Conservation (phyloP, 768 basidiomycete species). For the Sistotremastrum niveocremeum region DNA sequence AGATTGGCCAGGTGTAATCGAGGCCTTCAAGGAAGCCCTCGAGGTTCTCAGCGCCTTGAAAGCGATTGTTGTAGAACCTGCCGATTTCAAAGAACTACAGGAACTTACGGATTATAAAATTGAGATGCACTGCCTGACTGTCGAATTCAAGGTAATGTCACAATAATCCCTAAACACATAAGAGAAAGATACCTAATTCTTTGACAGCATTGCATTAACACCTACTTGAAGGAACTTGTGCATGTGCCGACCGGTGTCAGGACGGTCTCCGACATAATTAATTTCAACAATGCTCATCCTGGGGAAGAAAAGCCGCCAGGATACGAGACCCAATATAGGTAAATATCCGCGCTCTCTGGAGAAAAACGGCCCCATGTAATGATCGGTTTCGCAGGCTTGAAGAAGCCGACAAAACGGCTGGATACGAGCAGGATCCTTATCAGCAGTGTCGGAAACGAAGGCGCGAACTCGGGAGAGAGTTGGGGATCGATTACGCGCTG, state of each 20-base stretch:
- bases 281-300: constrained; percentile 40
- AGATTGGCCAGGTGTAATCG: constrained; percentile 11
- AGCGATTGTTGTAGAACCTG: constrained; percentile 45
- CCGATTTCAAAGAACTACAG: constrained; percentile 41
- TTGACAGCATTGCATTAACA: constrained; percentile 14
- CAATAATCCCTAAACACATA: not conserved
- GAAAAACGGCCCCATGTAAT: not conserved
- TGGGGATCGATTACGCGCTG: constrained; percentile 4
- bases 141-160: constrained; percentile 41
- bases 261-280: constrained; percentile 42
- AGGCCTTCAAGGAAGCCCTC: constrained; percentile 27
- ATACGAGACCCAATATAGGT: constrained; percentile 2
- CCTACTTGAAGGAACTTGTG: constrained; percentile 32
- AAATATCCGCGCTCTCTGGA: too few species aligned
- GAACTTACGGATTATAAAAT: constrained; percentile 24
- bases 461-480: constrained; percentile 2
- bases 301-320: constrained; percentile 25
- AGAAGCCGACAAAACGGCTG: too few species aligned
- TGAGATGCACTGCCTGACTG: constrained; percentile 33
- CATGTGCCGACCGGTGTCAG: constrained; percentile 44
- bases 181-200: too few species aligned
- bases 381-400: not conserved
- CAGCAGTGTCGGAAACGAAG: too few species aligned
- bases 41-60: constrained; percentile 24
- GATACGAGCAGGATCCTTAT: too few species aligned